phyloP scores from a whole-genome alignment of 441 rosid species.

The Manihot esculenta region DNA sequence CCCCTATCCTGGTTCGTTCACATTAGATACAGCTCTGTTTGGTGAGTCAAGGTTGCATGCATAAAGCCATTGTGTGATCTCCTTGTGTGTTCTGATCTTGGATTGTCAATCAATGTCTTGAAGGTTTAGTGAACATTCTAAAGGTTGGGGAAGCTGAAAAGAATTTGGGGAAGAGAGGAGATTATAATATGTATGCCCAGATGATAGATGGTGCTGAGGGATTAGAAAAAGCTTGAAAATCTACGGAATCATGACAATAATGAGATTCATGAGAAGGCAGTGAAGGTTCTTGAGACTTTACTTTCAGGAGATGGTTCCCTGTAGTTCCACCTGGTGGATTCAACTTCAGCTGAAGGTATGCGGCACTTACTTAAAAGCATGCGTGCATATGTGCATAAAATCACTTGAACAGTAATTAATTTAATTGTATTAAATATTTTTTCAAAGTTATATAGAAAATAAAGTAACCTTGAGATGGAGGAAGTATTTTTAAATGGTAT shows the following conservation, averaged over 20 bases:
- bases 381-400: background rate
- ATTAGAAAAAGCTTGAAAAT: slow-evolving; percentile 64
- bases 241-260: slow-evolving; percentile 65
- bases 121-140: slow-evolving; percentile 77
- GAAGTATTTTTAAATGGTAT: too few species aligned
- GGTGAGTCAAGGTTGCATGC: slow-evolving; percentile 65
- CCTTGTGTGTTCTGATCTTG: slow-evolving; percentile 78
- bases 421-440: too few species aligned
- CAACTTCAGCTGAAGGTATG: slow-evolving; percentile 57
- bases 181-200: slow-evolving; percentile 56
- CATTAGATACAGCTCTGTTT: too few species aligned
- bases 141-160: slow-evolving; percentile 79
- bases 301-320: slow-evolving; percentile 50
- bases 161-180: slow-evolving; percentile 46
- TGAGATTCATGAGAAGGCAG: slow-evolving; percentile 71
- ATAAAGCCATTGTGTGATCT: slow-evolving; percentile 84
- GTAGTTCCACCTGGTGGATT: slow-evolving; percentile 68
- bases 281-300: slow-evolving; percentile 57
- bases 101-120: slow-evolving; percentile 70
- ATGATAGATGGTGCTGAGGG: slow-evolving; percentile 78
- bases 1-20: too few species aligned
- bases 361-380: background rate
- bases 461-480: too few species aligned
- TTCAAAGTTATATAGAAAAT: too few species aligned
- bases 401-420: too few species aligned